Evolutionary conservation across 768 basidiomycete genomes (phyloP), one percentile per base, ranked within the genome.

Genomic region (Suillus alpinus): DNA sequence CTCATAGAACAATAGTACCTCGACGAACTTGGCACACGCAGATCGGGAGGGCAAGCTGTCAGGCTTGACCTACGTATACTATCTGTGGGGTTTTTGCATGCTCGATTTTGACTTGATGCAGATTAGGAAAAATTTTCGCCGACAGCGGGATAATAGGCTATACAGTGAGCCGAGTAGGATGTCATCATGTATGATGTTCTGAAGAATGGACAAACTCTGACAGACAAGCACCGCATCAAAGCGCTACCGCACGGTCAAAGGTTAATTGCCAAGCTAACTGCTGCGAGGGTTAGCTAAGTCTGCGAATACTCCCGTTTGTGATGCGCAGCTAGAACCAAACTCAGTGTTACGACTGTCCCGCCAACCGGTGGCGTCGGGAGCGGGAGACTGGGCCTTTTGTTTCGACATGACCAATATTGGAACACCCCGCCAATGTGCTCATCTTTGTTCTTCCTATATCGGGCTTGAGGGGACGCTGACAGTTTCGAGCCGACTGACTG

Each of bases 291-390:
- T 55, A 55, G 52, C 52, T 55, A 55, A 55, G 52, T 55, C 34
- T 29, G 23, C 34, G 50, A 51, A 52, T 52, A 6, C 34, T 23
- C 2, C 51, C 34, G 20, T 20, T 37, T 34, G 2, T 37, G 52
- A 31, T 20, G 50, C 52, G 52, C 52, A 37, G 52, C 52, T 55
- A 26, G 36, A 23, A 10, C 23, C 52, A 37, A 36, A 37, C 14
- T 26, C 16, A 53, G 52, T 37, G 20, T 23, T 13, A 20, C 32
- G 5, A 51, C 44, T 51, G 12, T 37, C 52, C 52, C 52, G 52
- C 52, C 52, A 26, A 26, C 52, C 52, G 52, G 52, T 55, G 52
- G 52, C 52, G 52, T 39, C 52, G 52, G 52, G 52, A 23, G 52
- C 52, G 52, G 52, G 52, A 34, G 12, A 20, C n/a, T 34, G 29